phyloP scores from a whole-genome alignment of 2,329 filamentous ascomycete genomes.

The Neofusicoccum kwambonambiense region DNA sequence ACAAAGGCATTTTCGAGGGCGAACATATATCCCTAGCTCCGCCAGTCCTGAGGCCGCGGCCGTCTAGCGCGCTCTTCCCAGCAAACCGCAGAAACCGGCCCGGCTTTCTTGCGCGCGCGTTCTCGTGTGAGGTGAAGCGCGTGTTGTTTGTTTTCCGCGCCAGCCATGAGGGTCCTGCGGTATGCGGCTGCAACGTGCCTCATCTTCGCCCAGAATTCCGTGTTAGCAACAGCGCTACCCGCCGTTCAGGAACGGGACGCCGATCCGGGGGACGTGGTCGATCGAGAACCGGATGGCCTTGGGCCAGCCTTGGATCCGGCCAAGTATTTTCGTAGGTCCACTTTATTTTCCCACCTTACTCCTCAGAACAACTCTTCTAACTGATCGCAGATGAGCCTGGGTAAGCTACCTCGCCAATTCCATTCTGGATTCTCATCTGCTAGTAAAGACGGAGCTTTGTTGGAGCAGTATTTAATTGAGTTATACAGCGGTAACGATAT shows the following conservation, averaged over 20 bases:
- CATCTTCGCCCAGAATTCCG: background rate
- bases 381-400: conserved; percentile 12
- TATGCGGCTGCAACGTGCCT: conserved; percentile 6
- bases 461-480: background rate
- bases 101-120: background rate
- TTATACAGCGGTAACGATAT: conserved; percentile 44
- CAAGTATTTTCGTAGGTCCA: conserved; percentile 17
- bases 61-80: background rate
- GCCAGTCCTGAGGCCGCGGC: background rate
- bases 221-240: background rate
- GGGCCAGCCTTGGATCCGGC: background rate
- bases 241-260: background rate
- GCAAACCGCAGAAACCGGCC: too few species aligned
- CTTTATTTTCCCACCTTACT: background rate
- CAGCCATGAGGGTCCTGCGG: background rate
- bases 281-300: background rate
- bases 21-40: background rate
- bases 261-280: background rate
- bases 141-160: background rate
- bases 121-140: background rate
- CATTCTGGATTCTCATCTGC: too few species aligned
- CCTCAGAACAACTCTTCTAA: background rate
- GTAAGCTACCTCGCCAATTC: background rate
- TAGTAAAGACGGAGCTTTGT: too few species aligned
- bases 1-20: background rate